Percentiles rank a stretch among this genome's conserved stretches.
These are phyloP conservation scores for Neurospora sp. DNA, from an alignment of 2,329 filamentous ascomycete genomes.

Conservation along the genomic window DNA sequence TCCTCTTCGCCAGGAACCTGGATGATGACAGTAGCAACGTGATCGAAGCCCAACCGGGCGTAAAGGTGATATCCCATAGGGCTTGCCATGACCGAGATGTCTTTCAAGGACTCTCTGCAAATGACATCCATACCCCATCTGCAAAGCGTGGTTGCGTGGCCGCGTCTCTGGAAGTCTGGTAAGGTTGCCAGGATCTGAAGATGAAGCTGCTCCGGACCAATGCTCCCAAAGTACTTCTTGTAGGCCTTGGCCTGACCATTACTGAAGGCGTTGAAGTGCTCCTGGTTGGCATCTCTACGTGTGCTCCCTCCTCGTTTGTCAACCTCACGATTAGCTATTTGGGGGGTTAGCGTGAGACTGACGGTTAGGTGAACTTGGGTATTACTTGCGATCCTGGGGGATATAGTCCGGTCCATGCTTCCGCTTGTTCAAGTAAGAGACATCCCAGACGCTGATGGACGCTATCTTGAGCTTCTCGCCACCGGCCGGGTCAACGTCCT, in stretches of 20 bases:
- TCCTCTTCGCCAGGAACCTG: conserved; percentile 15
- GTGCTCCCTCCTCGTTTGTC: conserved; percentile 13
- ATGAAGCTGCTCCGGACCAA: conserved; percentile 16
- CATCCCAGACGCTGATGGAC: conserved; percentile 14
- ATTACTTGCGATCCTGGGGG: conserved; percentile 17
- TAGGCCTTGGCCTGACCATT: conserved; percentile 14
- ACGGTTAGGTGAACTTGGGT: neutral
- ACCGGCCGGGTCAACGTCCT: conserved; percentile 10
- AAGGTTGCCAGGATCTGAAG: conserved; percentile 17
- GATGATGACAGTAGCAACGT: conserved; percentile 9
- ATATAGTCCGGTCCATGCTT: conserved; percentile 11
- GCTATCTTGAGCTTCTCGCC: neutral
- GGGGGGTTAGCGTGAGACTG: neutral
- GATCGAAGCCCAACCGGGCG: conserved; percentile 9
- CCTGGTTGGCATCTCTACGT: conserved; percentile 15
- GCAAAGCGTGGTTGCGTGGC: conserved; percentile 14
- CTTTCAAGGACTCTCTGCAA: conserved; percentile 7
- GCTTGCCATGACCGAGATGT: conserved; percentile 17
- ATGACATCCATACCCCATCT: conserved; percentile 14
- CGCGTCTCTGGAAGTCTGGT: conserved; percentile 14
- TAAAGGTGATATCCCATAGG: conserved; percentile 17
- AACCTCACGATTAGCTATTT: conserved; percentile 13
- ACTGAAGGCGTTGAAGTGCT: conserved; percentile 14
- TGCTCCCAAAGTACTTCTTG: conserved; percentile 10
- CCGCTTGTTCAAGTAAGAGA: conserved; percentile 15